These are phyloP conservation scores for Camelina neglecta DNA, from an alignment of 345 rosid species.

Conservation along the genomic window DNA sequence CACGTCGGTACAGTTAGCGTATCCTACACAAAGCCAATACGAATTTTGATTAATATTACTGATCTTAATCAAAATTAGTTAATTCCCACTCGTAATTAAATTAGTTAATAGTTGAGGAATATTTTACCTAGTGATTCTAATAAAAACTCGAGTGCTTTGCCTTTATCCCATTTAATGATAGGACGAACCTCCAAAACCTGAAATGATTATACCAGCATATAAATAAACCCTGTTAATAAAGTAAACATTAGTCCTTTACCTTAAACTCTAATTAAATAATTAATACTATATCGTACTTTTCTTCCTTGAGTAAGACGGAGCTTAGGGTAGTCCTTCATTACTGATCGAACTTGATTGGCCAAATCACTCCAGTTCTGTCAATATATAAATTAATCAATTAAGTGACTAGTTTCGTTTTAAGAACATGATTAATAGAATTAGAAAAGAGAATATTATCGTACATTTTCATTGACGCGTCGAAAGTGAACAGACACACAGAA, in stretches of 20 bases:
- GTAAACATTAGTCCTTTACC: not conserved
- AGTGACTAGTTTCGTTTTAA: not conserved
- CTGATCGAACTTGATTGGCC: slow-evolving; percentile 68
- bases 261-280: not conserved
- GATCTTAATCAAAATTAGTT: not conserved
- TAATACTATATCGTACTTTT: slow-evolving; percentile 54
- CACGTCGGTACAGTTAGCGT: slow-evolving; percentile 72
- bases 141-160: slow-evolving; percentile 96
- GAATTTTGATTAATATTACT: not conserved
- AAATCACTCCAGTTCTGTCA: slow-evolving; percentile 77
- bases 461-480: slow-evolving; percentile 91
- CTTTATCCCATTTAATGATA: slow-evolving; percentile 92
- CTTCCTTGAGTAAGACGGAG: slow-evolving; percentile 82
- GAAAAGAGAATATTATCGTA: slow-evolving; percentile 18
- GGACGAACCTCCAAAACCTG: slow-evolving; percentile 98
- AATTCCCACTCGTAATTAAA: not conserved
- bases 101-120: not conserved
- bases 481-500: slow-evolving; percentile 93
- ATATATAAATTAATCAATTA: not conserved
- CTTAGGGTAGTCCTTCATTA: slow-evolving; percentile 70
- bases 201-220: slow-evolving; percentile 17
- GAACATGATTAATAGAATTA: not conserved
- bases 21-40: slow-evolving; percentile 56
- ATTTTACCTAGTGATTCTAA: slow-evolving; percentile 85
- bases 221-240: slow-evolving; percentile 12